Evolutionary conservation across 495 filamentous ascomycete species (phyloP).

Genomic region (Penicillium herquei): DNA sequence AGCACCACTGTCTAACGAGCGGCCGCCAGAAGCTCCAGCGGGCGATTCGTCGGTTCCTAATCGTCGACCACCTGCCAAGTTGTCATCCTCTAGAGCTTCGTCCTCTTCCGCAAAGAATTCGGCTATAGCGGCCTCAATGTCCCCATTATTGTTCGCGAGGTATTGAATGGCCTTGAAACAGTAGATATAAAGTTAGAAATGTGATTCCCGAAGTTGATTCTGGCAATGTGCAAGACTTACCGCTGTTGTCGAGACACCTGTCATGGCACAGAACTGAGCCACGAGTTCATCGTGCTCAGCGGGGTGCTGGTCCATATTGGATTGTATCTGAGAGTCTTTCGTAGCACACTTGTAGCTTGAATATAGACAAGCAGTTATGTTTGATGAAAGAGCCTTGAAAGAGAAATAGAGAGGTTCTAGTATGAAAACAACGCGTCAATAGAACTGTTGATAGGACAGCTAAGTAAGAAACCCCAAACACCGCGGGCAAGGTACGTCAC

Average conservation of each 20-base stretch:
- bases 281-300: slow-evolving; percentile 66
- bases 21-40: slow-evolving; percentile 18
- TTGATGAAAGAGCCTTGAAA: not conserved
- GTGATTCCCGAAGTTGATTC: too few species aligned
- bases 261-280: slow-evolving; percentile 70
- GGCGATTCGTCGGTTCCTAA: slow-evolving; percentile 27
- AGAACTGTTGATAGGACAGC: slow-evolving; percentile 4
- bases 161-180: slow-evolving; percentile 64
- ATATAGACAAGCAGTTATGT: not conserved
- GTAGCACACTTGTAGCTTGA: too few species aligned
- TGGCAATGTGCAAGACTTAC: slow-evolving; percentile 42
- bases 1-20: slow-evolving; percentile 34
- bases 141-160: slow-evolving; percentile 65
- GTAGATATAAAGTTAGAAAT: slow-evolving; percentile 1
- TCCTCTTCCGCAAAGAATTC: slow-evolving; percentile 72
- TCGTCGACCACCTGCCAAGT: slow-evolving; percentile 29
- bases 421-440: not conserved
- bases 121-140: slow-evolving; percentile 63
- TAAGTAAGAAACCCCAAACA: slow-evolving; percentile 21
- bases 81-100: slow-evolving; percentile 46
- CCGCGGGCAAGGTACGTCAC: slow-evolving; percentile 42
- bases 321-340: not conserved
- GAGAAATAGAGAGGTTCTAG: not conserved
- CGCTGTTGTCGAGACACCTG: slow-evolving; percentile 59
- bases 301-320: slow-evolving; percentile 54